A percentile compares a stretch with the other conserved stretches of the same genome.
Evolutionary conservation across 2,329 filamentous ascomycete genomes (phyloP).

Genomic region (Venturia aucupariae): DNA sequence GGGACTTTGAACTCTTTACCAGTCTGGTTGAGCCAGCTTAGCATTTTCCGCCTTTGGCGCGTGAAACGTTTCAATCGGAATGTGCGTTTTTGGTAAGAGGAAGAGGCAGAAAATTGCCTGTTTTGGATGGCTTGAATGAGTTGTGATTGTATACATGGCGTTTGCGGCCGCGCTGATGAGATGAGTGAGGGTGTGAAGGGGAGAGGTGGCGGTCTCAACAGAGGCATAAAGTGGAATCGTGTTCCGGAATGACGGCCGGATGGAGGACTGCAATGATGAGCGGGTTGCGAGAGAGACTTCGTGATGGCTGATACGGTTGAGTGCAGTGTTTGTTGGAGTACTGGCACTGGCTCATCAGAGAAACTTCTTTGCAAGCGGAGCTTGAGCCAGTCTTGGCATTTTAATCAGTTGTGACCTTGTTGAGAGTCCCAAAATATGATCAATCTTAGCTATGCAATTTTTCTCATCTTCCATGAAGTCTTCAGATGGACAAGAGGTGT

Average conservation of each 20-base stretch:
- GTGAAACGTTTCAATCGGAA: conserved; percentile 3
- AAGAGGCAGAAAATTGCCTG: not conserved
- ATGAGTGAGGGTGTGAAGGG: not conserved
- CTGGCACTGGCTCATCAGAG: too few species aligned
- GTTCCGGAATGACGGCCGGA: not conserved
- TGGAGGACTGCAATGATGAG: not conserved
- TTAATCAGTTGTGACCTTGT: not conserved
- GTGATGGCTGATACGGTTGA: not conserved
- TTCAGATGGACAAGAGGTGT: too few species aligned
- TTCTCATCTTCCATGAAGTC: too few species aligned
- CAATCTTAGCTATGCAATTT: too few species aligned
- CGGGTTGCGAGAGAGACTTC: not conserved
- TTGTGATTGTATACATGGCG: not conserved
- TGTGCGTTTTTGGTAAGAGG: conserved; percentile 2
- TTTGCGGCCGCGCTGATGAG: not conserved
- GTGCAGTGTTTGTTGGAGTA: not conserved
- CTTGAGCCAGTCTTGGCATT: not conserved
- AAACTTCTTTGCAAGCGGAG: not conserved
- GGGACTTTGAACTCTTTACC: conserved; percentile 41
- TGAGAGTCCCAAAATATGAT: too few species aligned
- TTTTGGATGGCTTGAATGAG: not conserved
- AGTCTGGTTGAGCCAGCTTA: conserved; percentile 49
- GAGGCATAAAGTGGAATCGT: not conserved
- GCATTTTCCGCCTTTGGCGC: conserved; percentile 35
- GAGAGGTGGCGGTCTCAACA: not conserved